phyloP scores from a whole-genome alignment of 73 alveolate species.

The Effrenium voratum region DNA sequence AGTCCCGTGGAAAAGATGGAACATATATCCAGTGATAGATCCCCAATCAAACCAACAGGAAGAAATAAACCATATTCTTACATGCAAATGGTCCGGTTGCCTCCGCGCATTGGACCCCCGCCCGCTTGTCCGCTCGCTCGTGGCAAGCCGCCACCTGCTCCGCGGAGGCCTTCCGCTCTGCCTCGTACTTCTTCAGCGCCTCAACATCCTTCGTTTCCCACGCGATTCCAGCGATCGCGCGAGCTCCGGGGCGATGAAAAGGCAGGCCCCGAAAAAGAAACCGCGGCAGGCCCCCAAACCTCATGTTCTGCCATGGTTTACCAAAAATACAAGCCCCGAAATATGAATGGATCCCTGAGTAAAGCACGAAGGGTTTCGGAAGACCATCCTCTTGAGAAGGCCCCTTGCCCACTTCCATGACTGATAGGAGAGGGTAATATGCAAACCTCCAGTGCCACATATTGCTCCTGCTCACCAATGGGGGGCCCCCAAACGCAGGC shows the following conservation, averaged over 20 bases:
- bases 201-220: neutral
- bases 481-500: too few relatives aligned
- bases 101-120: neutral
- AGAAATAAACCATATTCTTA: too few relatives aligned
- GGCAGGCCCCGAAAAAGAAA: neutral
- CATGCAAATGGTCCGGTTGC: too few relatives aligned
- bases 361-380: neutral
- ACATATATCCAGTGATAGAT: too few relatives aligned
- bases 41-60: too few relatives aligned
- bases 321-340: neutral
- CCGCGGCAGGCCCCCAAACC: neutral
- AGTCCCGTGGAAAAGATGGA: too few relatives aligned
- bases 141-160: neutral
- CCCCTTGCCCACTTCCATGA: too few relatives aligned
- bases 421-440: too few relatives aligned
- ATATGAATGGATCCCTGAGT: neutral
- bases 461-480: too few relatives aligned
- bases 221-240: neutral
- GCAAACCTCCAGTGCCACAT: too few relatives aligned
- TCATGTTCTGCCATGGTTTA: neutral
- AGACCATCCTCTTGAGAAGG: neutral
- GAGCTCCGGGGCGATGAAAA: neutral
- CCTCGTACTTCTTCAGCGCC: conserved; percentile 24
- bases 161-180: conserved; percentile 11
- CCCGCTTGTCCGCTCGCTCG: neutral